phyloP scores from a whole-genome alignment of 176 grass and related monocot species.

The Guadua angustifolia region DNA sequence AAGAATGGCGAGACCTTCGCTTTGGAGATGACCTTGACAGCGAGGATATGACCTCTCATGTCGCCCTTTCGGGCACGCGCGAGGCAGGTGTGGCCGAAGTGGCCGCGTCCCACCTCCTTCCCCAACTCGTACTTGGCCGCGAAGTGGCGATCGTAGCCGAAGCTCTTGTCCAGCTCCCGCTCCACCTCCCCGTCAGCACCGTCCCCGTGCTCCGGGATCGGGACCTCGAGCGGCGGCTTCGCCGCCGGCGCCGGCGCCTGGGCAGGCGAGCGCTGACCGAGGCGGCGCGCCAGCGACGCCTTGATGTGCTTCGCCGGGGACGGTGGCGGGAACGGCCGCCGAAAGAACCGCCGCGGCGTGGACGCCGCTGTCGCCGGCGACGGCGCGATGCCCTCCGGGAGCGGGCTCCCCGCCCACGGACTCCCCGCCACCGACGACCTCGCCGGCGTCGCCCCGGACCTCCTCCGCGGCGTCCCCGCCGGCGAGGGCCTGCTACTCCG shows the following conservation, averaged over 20 bases:
- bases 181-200: constrained; percentile 36
- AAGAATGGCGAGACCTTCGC: constrained; percentile 67
- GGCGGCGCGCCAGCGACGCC: constrained; percentile 75
- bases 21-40: constrained; percentile 97
- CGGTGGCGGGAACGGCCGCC: constrained; percentile 85
- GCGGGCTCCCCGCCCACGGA: constrained; percentile 77
- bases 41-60: constrained; percentile 79
- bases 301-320: constrained; percentile 99
- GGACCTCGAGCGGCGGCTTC: constrained; percentile 18
- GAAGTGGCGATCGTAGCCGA: constrained; percentile 89
- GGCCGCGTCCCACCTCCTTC: constrained; percentile 90
- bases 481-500: constrained; percentile 49
- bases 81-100: constrained; percentile 94
- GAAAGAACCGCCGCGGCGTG: constrained; percentile 81
- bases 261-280: constrained; percentile 51
- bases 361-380: constrained; percentile 71
- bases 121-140: constrained; percentile 91
- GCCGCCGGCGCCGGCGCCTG: constrained; percentile 25
- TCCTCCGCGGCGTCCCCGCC: constrained; percentile 46
- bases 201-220: constrained; percentile 51
- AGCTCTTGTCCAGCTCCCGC: constrained; percentile 82
- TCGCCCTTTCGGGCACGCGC: constrained; percentile 83
- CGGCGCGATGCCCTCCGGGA: constrained; percentile 77
- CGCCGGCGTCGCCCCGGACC: constrained; percentile 53
- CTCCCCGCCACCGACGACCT: constrained; percentile 57